Conservation (phyloP, 805 yeast genomes). For the Debaryomyces castellii region DNA sequence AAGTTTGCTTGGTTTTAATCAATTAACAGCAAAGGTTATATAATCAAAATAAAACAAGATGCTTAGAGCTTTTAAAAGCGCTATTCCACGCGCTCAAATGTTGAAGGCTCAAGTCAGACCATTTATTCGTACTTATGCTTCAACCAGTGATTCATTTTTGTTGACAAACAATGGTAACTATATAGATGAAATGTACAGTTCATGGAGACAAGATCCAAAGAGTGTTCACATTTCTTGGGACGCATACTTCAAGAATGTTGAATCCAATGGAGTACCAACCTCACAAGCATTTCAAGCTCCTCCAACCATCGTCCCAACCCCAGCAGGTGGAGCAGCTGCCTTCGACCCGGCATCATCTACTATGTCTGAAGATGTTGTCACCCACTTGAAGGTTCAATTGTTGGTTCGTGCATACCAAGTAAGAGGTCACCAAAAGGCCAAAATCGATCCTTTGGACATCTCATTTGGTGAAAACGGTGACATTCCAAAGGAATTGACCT, state of each 20-base stretch:
- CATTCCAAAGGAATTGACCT: constrained; percentile 81
- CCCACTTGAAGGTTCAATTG: constrained; percentile 93
- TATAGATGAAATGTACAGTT: constrained; percentile 96
- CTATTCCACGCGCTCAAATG: constrained; percentile 33
- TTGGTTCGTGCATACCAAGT: constrained; percentile 98
- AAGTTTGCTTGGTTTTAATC: constrained; percentile 2
- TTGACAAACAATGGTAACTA: constrained; percentile 85
- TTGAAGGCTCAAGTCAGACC: constrained; percentile 26
- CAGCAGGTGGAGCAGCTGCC: constrained; percentile 73
- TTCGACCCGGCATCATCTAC: constrained; percentile 55
- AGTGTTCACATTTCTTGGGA: constrained; percentile 97
- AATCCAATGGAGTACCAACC: constrained; percentile 65
- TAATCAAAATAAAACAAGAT: constrained; percentile 12
- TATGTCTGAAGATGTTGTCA: constrained; percentile 62
- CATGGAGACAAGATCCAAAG: constrained; percentile 87
- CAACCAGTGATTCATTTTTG: constrained; percentile 68
- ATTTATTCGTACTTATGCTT: constrained; percentile 28
- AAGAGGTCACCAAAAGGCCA: constrained; percentile 95
- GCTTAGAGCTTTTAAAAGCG: constrained; percentile 45
- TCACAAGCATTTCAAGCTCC: constrained; percentile 84
- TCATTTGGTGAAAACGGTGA: constrained; percentile 72
- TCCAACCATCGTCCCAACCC: constrained; percentile 82
- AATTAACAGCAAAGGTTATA: not conserved
- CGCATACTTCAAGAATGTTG: constrained; percentile 91
- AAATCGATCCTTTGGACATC: constrained; percentile 92